phyloP scores from a whole-genome alignment of 805 yeast genomes.

The Saturnispora sekii region DNA sequence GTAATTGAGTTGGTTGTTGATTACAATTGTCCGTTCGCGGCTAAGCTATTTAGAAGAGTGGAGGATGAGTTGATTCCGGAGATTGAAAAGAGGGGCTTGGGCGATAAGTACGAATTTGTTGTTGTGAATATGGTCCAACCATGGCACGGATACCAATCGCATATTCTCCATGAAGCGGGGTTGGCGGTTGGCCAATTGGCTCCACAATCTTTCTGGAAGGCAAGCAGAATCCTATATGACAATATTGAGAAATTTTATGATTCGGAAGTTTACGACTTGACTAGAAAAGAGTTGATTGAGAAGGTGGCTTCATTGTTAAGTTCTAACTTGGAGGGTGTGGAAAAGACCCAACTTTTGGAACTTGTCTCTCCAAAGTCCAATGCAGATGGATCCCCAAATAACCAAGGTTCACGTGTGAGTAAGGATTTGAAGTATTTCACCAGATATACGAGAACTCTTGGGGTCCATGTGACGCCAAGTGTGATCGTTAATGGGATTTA shows the following conservation, averaged over 20 bases:
- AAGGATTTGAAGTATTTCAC: constrained; percentile 67
- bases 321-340: too few species aligned
- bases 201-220: constrained; percentile 48
- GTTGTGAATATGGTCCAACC: constrained; percentile 77
- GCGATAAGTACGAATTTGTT: constrained; percentile 47
- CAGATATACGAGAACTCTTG: constrained; percentile 61
- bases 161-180: constrained; percentile 58
- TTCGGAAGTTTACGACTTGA: constrained; percentile 40
- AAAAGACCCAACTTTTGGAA: too few species aligned
- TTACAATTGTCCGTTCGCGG: constrained; percentile 70
- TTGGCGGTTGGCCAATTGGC: constrained; percentile 54
- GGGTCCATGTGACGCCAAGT: constrained; percentile 82
- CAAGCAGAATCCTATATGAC: constrained; percentile 46
- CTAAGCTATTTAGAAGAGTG: constrained; percentile 51
- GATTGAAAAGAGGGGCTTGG: constrained; percentile 32
- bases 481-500: constrained; percentile 61
- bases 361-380: constrained; percentile 15
- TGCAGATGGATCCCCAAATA: constrained; percentile 28
- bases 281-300: constrained; percentile 47
- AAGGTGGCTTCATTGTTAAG: constrained; percentile 41
- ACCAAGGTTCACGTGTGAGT: constrained; percentile 49
- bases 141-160: constrained; percentile 71
- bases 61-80: constrained; percentile 43
- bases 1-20: constrained; percentile 59
- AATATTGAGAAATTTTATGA: constrained; percentile 52